phyloP scores from a whole-genome alignment of 2,329 filamentous ascomycete species.

The Xylaria sp. region DNA sequence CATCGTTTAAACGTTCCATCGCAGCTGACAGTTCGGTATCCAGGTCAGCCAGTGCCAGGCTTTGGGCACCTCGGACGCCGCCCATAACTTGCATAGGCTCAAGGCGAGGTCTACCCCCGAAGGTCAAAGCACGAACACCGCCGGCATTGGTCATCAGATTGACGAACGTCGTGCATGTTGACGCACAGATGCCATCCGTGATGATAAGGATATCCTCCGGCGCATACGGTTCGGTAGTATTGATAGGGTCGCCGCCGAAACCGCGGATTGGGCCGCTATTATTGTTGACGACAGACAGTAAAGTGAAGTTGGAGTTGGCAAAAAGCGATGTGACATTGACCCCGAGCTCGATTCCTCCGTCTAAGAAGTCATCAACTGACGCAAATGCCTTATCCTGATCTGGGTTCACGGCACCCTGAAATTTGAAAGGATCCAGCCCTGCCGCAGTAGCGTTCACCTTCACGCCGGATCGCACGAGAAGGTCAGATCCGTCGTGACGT shows the following conservation, averaged over 20 bases:
- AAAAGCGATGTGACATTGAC: slow-evolving; percentile 22
- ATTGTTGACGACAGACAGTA: neutral
- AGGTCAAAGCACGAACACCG: slow-evolving; percentile 20
- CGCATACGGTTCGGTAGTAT: slow-evolving; percentile 19
- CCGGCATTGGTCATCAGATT: slow-evolving; percentile 24
- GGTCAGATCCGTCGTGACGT: slow-evolving; percentile 25
- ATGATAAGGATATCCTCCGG: slow-evolving; percentile 28
- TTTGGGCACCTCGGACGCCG: slow-evolving; percentile 25
- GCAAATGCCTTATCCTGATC: slow-evolving; percentile 11
- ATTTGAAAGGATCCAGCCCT: slow-evolving; percentile 5
- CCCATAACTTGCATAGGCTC: slow-evolving; percentile 34
- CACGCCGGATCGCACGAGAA: neutral
- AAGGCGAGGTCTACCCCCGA: slow-evolving; percentile 23
- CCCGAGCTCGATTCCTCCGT: slow-evolving; percentile 17
- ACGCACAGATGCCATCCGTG: slow-evolving; percentile 28
- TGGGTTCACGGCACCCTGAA: slow-evolving; percentile 5
- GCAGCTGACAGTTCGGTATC: slow-evolving; percentile 1
- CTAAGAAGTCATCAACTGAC: slow-evolving; percentile 15
- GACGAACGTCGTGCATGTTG: slow-evolving; percentile 29
- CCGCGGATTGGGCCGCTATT: slow-evolving; percentile 15
- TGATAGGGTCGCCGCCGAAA: slow-evolving; percentile 15
- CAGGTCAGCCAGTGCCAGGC: neutral
- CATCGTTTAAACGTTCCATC: neutral
- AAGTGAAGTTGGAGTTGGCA: slow-evolving; percentile 27
- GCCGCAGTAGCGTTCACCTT: neutral